Evolutionary conservation across 139 green algal genomes (phyloP).

Genomic region (Chloropicon primus): DNA sequence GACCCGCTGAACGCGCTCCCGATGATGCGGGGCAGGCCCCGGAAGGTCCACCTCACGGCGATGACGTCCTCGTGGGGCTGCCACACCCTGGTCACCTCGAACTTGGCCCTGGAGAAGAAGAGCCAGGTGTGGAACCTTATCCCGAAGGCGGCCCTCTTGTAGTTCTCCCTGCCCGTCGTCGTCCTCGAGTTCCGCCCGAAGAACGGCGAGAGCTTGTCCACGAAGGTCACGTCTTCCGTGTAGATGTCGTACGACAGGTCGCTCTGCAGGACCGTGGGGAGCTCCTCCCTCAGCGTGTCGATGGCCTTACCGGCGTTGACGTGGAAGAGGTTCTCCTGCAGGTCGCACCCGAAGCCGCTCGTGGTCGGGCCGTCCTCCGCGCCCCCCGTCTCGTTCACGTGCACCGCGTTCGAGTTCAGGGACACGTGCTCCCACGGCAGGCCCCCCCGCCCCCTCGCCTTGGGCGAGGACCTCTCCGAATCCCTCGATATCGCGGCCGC

Average conservation of each 20-base stretch:
- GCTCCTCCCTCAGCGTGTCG: conserved; percentile 15
- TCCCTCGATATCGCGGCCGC: neutral
- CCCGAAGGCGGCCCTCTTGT: conserved; percentile 9
- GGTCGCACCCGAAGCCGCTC: neutral
- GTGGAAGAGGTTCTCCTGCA: neutral
- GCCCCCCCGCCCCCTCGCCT: too few relatives aligned
- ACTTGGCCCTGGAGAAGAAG: conserved; percentile 7
- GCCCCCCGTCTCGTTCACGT: neutral
- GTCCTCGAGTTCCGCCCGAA: neutral
- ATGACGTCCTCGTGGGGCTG: conserved; percentile 12
- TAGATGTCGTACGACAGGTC: conserved; percentile 15
- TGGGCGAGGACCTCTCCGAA: neutral
- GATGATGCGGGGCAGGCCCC: conserved; percentile 6
- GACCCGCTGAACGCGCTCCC: neutral
- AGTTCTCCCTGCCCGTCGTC: conserved; percentile 8
- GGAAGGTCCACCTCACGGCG: conserved; percentile 14
- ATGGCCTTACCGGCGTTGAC: conserved; percentile 6
- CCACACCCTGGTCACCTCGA: conserved; percentile 16
- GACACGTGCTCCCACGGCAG: neutral
- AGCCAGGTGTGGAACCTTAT: conserved; percentile 7
- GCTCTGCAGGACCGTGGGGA: conserved; percentile 7
- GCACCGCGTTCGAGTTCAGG: neutral
- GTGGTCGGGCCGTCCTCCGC: neutral
- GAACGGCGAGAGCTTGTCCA: neutral
- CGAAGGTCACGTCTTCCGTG: conserved; percentile 15